A percentile compares a stretch with the other conserved stretches of the same genome.
phyloP scores from a whole-genome alignment of 2,329 filamentous ascomycete genomes.

The Corniculantispora saksenae region DNA sequence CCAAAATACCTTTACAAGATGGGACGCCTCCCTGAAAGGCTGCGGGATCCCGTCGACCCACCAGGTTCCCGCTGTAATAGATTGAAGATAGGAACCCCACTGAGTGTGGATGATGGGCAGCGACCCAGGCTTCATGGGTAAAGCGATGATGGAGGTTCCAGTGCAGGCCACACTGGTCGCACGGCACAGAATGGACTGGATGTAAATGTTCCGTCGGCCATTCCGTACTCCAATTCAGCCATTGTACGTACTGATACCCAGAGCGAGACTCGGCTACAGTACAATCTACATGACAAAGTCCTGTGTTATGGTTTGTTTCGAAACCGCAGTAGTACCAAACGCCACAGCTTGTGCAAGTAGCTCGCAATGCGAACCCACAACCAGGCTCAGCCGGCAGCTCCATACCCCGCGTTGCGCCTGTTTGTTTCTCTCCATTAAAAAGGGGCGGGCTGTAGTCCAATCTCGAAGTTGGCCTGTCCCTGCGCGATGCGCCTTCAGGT shows the following conservation, averaged over 20 bases:
- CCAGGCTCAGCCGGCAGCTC: background rate
- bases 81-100: background rate
- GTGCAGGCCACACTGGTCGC: background rate
- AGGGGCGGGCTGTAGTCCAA: background rate
- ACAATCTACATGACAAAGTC: background rate
- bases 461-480: background rate
- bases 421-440: background rate
- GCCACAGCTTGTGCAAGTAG: background rate
- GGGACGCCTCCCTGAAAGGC: background rate
- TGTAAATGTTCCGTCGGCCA: background rate
- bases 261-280: background rate
- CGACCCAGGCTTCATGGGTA: background rate
- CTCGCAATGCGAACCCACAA: background rate
- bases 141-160: background rate
- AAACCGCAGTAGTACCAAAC: background rate
- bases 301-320: background rate
- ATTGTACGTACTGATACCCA: background rate
- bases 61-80: background rate
- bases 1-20: background rate
- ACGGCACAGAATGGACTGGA: background rate
- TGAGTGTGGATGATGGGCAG: background rate
- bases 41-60: background rate
- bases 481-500: background rate
- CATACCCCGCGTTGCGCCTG: background rate
- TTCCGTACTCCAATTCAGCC: background rate